A percentile compares a stretch with the other conserved stretches of the same genome.
These are phyloP conservation scores for Venturia oleaginea DNA, from an alignment of 2,329 filamentous ascomycete species.

Conservation along the genomic window DNA sequence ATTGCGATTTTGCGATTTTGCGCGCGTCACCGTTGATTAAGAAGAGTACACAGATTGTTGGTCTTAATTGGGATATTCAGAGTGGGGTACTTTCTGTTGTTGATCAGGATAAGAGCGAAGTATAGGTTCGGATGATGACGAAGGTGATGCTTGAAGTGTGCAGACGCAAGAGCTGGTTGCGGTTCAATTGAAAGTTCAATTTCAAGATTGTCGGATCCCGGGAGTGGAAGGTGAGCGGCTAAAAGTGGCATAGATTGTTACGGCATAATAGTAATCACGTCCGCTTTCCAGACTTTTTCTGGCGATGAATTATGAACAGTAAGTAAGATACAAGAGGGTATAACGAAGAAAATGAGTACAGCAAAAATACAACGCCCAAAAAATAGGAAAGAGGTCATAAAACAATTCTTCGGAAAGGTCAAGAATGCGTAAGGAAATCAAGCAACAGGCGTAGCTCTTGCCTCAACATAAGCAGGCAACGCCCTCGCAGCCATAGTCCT, in stretches of 20 bases:
- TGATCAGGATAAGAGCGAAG: background rate
- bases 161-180: background rate
- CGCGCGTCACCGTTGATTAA: background rate
- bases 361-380: background rate
- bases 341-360: background rate
- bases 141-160: background rate
- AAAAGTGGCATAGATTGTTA: too few relatives aligned
- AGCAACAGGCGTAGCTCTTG: background rate
- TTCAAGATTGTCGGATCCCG: too few relatives aligned
- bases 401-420: background rate
- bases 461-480: background rate
- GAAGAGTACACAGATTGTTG: background rate
- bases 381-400: background rate
- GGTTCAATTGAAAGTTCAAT: too few relatives aligned
- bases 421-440: background rate
- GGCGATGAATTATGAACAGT: background rate
- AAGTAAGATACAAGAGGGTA: background rate
- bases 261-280: too few relatives aligned
- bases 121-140: background rate
- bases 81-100: background rate
- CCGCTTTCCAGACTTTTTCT: background rate
- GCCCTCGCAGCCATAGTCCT: background rate
- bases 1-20: background rate
- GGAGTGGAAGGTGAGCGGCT: too few relatives aligned
- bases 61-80: background rate